Evolutionary conservation across 2,329 filamentous ascomycete genomes (phyloP), one percentile per base, ranked within the genome.

Genomic region (Didymella glomerata): DNA sequence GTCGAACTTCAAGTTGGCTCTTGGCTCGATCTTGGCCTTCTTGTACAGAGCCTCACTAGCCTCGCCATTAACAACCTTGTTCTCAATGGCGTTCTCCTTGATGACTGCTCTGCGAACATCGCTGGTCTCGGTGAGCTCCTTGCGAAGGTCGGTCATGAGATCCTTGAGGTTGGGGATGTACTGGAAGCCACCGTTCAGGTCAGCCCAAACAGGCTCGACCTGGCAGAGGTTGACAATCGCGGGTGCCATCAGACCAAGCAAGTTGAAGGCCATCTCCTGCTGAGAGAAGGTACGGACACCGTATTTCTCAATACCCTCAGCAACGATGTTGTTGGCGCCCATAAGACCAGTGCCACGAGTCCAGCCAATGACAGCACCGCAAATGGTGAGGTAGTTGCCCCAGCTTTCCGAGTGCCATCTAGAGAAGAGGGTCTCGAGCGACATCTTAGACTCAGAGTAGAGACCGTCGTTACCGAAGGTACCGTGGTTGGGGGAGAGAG

Each of bases 181-280:
- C 79, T 99, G 95, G 55, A 99, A 87, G 68, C 95, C 96, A 75
- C 96, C 95, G 81, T 99, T 99, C 51, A 99, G 84, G 79, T 99
- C 95, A 63, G 95, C 95, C 80, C 95, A 98, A 60, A 99, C 93
- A 11, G 95, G 96, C 81, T 98, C 92, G 44, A 87, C 84, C 82
- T 99, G 95, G 84, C 95, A 99, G 42, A 99, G 86, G 76, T 99
- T 93, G 68, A 97, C 93, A 70, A 99, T 91, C 27, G 89, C 86
- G 36, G 95, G 93, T 1, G 93, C 91, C 95, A 99, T 97, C 52
- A 99, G 86, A 68, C 95, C 94, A 44, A 99, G 87, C 67, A 99
- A 81, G 81, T 99, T 99, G 85, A 99, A 99, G 16, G 95, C 95
- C 95, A 99, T 99, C 80, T 99, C 95, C 77, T 97, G 93, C 81